Evolutionary conservation across 2,329 filamentous ascomycete species (phyloP), one percentile per base, ranked within the genome.

Genomic region (Botryotinia globosa): DNA sequence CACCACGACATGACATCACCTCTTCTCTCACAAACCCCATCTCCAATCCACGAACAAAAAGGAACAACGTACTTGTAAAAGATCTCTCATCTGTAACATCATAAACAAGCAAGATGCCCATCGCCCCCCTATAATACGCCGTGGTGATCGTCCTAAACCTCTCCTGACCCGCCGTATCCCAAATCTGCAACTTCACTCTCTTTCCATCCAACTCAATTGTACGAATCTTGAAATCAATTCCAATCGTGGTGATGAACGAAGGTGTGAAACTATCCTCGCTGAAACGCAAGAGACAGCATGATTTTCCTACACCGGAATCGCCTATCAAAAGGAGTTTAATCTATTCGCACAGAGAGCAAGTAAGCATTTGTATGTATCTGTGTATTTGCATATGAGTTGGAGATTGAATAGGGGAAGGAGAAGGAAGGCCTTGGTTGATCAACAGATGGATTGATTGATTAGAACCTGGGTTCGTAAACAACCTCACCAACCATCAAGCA

Each of bases 1-100:
- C 0, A 20, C 59, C 39, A 20, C 20, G 6, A 34, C 9, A 64
- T 45, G n/a, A 3, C 18, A 45, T 29, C 45, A 4, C 20, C 8
- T 5, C 4, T 34, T 34, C 22, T 16, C 25, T 45, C 63, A 25
- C 12, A 29, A 51, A n/a, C 7, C 37, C 22, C 39, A 39, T 37
- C 29, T n/a, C 45, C 29, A 48, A 29, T 29, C 48, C 48, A 69
- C 42, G 42, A 69, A 56, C 14, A 12, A n/a, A 68, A 68, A 65
- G 44, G 54, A 25, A 45, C 63, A 32, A 74, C 77, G 34, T 78
- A 81, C 98, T 99, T 90, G 99, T 98, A 92, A 99, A 99, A 61
- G 94, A 97, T 84, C 98, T 95, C 94, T 98, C 97, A 84, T 99
- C 96, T 67, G 96, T 99, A 80, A 99, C 96, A 85, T 99, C 96